Evolutionary conservation across 208 protist species (phyloP).

Genomic region (Trypanosoma avium): DNA sequence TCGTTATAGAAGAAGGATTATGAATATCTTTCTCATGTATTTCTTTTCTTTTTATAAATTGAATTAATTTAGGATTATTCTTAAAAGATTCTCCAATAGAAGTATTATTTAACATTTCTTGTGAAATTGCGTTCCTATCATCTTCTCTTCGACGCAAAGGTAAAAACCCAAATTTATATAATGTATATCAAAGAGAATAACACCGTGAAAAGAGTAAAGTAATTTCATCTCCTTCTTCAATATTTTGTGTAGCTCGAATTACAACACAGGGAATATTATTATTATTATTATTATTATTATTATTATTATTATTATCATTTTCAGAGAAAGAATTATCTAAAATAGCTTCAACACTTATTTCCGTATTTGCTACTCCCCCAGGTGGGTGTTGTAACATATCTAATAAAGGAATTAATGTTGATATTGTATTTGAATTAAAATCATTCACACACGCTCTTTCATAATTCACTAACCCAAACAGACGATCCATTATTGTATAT

Average conservation of each 20-base stretch:
- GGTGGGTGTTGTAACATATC: constrained; percentile 58
- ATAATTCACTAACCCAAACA: constrained; percentile 38
- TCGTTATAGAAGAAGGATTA: too few species aligned
- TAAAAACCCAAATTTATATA: constrained; percentile 69
- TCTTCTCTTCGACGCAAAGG: constrained; percentile 40
- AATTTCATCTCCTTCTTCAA: constrained; percentile 56
- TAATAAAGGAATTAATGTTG: constrained; percentile 53
- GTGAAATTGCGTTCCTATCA: constrained; percentile 8
- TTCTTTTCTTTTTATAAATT: too few species aligned
- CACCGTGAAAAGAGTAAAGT: constrained; percentile 45
- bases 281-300: not conserved
- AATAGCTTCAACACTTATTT: constrained; percentile 28
- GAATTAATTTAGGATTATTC: too few species aligned
- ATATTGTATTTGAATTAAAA: constrained; percentile 35
- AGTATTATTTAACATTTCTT: too few species aligned
- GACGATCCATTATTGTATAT: constrained; percentile 29
- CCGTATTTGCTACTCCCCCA: constrained; percentile 40
- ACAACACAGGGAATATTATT: constrained; percentile 27
- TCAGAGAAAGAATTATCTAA: not conserved
- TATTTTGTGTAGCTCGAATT: constrained; percentile 30
- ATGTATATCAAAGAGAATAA: constrained; percentile 67
- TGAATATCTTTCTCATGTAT: too few species aligned
- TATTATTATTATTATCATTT: not conserved
- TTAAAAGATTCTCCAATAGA: too few species aligned
- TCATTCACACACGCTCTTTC: constrained; percentile 33